Evolutionary conservation across 768 basidiomycete species (phyloP).

Genomic region (Russula foetens): DNA sequence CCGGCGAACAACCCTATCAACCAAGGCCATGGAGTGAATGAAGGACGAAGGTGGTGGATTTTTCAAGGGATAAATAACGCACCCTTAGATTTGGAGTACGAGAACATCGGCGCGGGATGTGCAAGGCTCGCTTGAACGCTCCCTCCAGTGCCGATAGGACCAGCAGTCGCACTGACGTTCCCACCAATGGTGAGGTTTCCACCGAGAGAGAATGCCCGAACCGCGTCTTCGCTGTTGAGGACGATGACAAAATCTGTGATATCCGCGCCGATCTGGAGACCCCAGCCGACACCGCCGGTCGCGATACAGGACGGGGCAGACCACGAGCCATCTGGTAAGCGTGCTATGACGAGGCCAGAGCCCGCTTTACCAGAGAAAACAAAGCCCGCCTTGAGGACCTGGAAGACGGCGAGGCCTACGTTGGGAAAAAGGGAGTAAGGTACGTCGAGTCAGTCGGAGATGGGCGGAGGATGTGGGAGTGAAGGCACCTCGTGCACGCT

Average conservation of each 20-base stretch:
- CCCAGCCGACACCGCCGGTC: constrained; percentile 91
- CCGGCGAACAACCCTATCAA: constrained; percentile 87
- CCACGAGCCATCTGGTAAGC: constrained; percentile 93
- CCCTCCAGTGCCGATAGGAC: constrained; percentile 91
- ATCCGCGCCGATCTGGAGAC: constrained; percentile 93
- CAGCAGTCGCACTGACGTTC: constrained; percentile 75
- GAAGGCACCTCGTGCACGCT: constrained; percentile 69
- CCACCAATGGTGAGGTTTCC: constrained; percentile 97
- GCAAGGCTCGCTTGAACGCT: constrained; percentile 81
- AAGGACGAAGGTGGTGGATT: neutral
- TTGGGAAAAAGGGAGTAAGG: neutral
- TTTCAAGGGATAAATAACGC: constrained; percentile 24
- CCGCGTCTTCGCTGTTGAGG: constrained; percentile 93
- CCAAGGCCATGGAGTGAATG: neutral
- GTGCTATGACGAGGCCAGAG: constrained; percentile 86
- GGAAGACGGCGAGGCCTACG: constrained; percentile 87
- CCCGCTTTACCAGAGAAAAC: constrained; percentile 94
- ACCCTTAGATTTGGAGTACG: constrained; percentile 95
- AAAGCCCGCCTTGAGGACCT: constrained; percentile 90
- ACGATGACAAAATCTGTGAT: constrained; percentile 95
- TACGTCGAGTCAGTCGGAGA: neutral
- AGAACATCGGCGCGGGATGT: constrained; percentile 96
- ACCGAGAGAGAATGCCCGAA: constrained; percentile 89
- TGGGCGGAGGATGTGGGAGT: neutral
- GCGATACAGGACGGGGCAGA: constrained; percentile 96